Conservation (phyloP, 2,329 filamentous ascomycete species). For the Botrytis aclada region DNA sequence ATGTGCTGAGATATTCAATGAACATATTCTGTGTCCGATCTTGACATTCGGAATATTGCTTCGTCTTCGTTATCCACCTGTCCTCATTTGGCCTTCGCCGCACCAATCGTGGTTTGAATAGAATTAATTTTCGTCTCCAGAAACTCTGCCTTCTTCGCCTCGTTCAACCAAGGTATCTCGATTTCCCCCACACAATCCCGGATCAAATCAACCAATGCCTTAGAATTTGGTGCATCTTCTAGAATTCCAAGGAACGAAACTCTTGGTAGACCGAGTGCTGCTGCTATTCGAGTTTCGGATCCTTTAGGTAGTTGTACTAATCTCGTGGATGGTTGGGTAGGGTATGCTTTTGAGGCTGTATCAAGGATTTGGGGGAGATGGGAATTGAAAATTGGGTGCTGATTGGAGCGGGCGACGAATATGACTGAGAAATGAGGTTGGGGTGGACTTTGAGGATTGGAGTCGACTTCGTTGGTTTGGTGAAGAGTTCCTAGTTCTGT, state of each 20-base stretch:
- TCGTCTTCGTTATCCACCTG: too few relatives aligned
- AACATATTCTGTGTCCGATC: neutral
- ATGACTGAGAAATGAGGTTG: constrained; percentile 43
- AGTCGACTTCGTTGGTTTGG: neutral
- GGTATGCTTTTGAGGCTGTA: constrained; percentile 46
- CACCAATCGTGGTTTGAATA: constrained; percentile 38
- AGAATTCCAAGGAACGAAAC: constrained; percentile 63
- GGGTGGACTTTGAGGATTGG: neutral
- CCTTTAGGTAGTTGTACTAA: constrained; percentile 62
- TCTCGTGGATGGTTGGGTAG: constrained; percentile 45
- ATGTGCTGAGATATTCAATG: neutral
- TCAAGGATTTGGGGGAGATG: constrained; percentile 58
- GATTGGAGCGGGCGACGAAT: constrained; percentile 57
- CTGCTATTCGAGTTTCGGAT: constrained; percentile 55
- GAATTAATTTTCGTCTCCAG: constrained; percentile 48
- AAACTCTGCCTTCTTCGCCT: constrained; percentile 42
- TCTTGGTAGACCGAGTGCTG: constrained; percentile 57
- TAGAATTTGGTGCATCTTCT: constrained; percentile 54
- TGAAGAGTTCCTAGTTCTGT: neutral
- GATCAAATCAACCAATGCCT: constrained; percentile 56
- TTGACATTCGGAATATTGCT: neutral
- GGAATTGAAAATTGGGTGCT: constrained; percentile 55
- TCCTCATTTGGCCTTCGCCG: neutral
- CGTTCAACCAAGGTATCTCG: constrained; percentile 55
- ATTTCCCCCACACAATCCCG: constrained; percentile 50